Conservation (phyloP, 202 grass and related monocot species). For the Schoenoplectus triqueter region DNA sequence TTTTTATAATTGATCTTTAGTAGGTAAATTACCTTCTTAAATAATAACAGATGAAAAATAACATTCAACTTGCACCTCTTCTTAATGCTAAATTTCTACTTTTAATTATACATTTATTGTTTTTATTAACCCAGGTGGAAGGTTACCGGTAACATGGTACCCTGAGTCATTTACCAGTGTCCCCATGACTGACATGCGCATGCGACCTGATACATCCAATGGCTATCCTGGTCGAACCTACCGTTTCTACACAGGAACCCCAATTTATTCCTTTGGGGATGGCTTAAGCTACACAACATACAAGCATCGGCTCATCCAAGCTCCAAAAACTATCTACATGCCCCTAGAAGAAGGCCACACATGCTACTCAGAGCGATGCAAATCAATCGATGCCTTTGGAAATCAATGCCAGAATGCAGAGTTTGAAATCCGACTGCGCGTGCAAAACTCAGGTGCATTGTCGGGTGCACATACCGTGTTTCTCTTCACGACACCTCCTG, state of each 20-base stretch:
- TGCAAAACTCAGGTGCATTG: conserved; percentile 52
- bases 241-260: conserved; percentile 87
- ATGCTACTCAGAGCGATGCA: conserved; percentile 59
- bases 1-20: neutral
- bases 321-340: conserved; percentile 56
- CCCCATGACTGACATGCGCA: conserved; percentile 81
- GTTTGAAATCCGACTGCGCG: conserved; percentile 63
- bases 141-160: conserved; percentile 93
- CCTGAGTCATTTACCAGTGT: conserved; percentile 61
- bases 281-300: conserved; percentile 86
- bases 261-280: conserved; percentile 77
- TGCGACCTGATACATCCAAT: conserved; percentile 64
- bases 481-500: conserved; percentile 75
- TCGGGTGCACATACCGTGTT: conserved; percentile 71
- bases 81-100: neutral
- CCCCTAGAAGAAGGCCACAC: conserved; percentile 60
- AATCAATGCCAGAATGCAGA: conserved; percentile 53
- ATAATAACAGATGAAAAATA: too few species aligned
- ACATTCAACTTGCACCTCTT: too few species aligned
- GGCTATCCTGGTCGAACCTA: conserved; percentile 85
- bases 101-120: neutral
- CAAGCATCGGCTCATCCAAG: conserved; percentile 51
- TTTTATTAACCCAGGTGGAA: conserved; percentile 55
- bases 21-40: neutral
- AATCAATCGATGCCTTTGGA: conserved; percentile 57